Evolutionary conservation across 2,329 filamentous ascomycete species (phyloP).

Genomic region (Colletotrichum coccodes): DNA sequence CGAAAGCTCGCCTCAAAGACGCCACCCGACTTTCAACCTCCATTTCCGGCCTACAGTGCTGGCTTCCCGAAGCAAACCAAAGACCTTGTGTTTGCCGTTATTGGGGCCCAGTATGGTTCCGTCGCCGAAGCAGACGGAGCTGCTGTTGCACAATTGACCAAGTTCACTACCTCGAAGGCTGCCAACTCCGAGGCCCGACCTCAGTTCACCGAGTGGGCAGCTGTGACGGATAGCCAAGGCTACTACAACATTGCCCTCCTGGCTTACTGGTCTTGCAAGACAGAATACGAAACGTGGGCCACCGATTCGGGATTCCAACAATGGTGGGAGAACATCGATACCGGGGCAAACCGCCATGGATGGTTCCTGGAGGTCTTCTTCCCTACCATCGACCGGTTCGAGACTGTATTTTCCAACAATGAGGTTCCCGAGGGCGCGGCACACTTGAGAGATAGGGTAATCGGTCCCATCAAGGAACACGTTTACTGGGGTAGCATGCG

Average conservation of each 20-base stretch:
- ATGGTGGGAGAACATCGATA: slow-evolving; percentile 48
- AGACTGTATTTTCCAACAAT: slow-evolving; percentile 52
- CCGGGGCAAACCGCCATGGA: slow-evolving; percentile 40
- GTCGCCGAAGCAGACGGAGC: not conserved
- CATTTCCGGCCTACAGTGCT: slow-evolving; percentile 31
- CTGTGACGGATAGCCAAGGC: slow-evolving; percentile 31
- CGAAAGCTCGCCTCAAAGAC: slow-evolving; percentile 23
- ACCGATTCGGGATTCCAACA: slow-evolving; percentile 44
- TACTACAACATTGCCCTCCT: slow-evolving; percentile 40
- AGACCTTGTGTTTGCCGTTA: slow-evolving; percentile 33
- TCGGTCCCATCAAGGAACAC: slow-evolving; percentile 51
- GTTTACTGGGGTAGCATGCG: slow-evolving; percentile 59
- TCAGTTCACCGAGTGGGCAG: slow-evolving; percentile 29
- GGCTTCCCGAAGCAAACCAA: slow-evolving; percentile 31
- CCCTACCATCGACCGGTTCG: slow-evolving; percentile 53
- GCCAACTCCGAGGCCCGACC: slow-evolving; percentile 1
- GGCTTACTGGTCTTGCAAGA: slow-evolving; percentile 49
- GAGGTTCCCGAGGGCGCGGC: slow-evolving; percentile 51
- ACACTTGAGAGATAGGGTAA: slow-evolving; percentile 49
- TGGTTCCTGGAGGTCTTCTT: slow-evolving; percentile 55
- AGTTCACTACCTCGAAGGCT: slow-evolving; percentile 22
- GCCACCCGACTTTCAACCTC: slow-evolving; percentile 27
- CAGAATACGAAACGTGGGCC: slow-evolving; percentile 44
- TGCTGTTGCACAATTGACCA: slow-evolving; percentile 16
- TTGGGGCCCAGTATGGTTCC: slow-evolving; percentile 31